A percentile compares a stretch with the other conserved stretches of the same genome.
phyloP scores from a whole-genome alignment of 805 yeast species.

The Starmerella vaccinii region DNA sequence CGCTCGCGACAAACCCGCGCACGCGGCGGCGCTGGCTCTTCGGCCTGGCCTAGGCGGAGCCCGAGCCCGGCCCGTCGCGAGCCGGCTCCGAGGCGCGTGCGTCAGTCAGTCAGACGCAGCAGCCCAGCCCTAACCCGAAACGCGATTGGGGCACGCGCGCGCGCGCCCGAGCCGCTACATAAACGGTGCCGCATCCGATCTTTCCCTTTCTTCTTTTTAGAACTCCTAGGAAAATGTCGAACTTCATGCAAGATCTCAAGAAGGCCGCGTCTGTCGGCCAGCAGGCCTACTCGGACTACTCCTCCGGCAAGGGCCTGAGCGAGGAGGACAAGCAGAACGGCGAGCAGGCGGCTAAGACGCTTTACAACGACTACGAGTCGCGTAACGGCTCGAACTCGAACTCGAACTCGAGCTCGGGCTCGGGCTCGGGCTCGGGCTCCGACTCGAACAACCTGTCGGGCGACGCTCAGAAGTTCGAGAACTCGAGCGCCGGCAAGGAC shows the following conservation, averaged over 20 bases:
- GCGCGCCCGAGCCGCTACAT: too few relatives aligned
- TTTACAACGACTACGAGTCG: conserved; percentile 5
- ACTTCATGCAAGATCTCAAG: conserved; percentile 4
- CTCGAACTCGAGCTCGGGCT: not conserved
- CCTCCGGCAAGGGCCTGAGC: conserved; percentile 3
- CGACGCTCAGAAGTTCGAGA: not conserved
- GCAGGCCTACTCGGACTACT: conserved; percentile 5
- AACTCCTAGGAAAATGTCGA: not conserved
- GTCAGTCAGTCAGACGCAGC: too few relatives aligned
- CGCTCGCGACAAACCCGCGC: conserved; percentile 16
- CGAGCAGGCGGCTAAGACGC: conserved; percentile 4
- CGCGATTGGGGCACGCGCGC: not conserved
- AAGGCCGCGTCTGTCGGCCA: conserved; percentile 2
- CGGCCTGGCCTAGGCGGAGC: conserved; percentile 3
- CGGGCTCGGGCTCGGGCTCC: not conserved
- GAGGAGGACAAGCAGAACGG: conserved; percentile 4
- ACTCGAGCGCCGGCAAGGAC: conserved; percentile 1
- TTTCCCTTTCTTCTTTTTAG: not conserved
- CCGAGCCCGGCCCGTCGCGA: not conserved
- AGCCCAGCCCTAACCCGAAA: not conserved
- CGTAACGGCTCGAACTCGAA: not conserved
- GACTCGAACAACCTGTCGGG: not conserved
- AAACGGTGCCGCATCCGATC: not conserved
- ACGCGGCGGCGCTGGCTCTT: conserved; percentile 22
- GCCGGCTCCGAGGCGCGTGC: not conserved